phyloP scores from a whole-genome alignment of 768 basidiomycete genomes.

The Mycena amicta region DNA sequence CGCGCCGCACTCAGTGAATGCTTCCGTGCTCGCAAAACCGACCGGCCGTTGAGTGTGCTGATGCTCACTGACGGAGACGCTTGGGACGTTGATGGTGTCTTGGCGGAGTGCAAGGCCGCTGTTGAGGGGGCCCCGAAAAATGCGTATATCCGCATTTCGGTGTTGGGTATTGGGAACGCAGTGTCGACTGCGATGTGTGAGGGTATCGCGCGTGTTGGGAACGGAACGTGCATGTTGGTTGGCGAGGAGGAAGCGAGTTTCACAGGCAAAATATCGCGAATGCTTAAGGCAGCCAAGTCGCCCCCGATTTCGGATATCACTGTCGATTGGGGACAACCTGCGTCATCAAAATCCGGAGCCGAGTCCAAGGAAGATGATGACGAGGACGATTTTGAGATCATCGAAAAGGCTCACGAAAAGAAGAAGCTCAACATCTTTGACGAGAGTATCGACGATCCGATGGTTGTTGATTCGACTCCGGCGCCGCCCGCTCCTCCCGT shows the following conservation, averaged over 20 bases:
- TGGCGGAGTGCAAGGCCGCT: conserved; percentile 19
- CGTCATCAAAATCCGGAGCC: too few relatives aligned
- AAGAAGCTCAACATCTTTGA: conserved; percentile 19
- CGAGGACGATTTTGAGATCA: conserved; percentile 17
- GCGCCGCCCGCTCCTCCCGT: conserved; percentile 6
- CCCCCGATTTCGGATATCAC: conserved; percentile 39
- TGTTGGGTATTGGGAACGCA: conserved; percentile 45
- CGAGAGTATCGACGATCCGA: conserved; percentile 1
- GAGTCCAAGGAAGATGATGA: not conserved
- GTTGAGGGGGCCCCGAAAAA: conserved; percentile 23
- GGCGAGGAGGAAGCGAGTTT: conserved; percentile 42
- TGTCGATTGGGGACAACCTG: conserved; percentile 38
- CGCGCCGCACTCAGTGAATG: conserved; percentile 32
- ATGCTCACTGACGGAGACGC: conserved; percentile 48
- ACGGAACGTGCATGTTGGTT: conserved; percentile 43
- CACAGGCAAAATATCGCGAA: conserved; percentile 40
- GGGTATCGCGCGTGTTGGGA: conserved; percentile 42
- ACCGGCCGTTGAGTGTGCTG: conserved; percentile 41
- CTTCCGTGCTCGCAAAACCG: conserved; percentile 30
- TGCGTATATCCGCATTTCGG: conserved; percentile 42
- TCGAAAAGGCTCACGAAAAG: conserved; percentile 3
- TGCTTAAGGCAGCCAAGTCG: conserved; percentile 43
- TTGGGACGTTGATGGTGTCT: conserved; percentile 18
- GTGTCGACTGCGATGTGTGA: conserved; percentile 45
- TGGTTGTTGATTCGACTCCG: not conserved